Percentiles rank a stretch among this genome's conserved stretches.
phyloP scores from a whole-genome alignment of 805 yeast species.

The Cyberlindnera suaveolens region DNA sequence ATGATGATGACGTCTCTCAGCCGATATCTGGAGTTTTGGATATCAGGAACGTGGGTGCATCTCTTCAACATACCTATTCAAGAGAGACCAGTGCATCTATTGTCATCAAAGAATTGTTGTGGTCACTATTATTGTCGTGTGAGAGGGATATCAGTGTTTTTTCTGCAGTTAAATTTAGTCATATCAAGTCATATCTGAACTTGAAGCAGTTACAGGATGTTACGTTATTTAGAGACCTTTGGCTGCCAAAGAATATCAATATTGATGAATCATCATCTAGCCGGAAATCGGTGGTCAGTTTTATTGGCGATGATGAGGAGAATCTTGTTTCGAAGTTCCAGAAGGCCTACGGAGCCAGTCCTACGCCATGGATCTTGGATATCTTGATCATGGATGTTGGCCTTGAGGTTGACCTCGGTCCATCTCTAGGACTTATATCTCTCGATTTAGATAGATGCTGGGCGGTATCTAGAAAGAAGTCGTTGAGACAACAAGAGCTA shows the following conservation, averaged over 20 bases:
- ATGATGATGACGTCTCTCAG: constrained; percentile 33
- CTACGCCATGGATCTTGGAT: constrained; percentile 71
- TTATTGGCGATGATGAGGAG: constrained; percentile 3
- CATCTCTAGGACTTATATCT: constrained; percentile 65
- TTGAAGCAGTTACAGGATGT: constrained; percentile 85
- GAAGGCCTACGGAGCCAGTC: constrained; percentile 53
- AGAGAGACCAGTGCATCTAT: constrained; percentile 81
- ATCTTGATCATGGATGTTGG: constrained; percentile 45
- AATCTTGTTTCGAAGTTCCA: constrained; percentile 39
- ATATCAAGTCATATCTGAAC: constrained; percentile 58
- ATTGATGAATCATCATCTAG: constrained; percentile 3
- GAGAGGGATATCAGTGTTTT: constrained; percentile 34
- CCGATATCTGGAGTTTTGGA: constrained; percentile 40
- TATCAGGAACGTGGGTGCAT: constrained; percentile 54
- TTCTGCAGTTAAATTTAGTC: constrained; percentile 47
- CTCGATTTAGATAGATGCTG: constrained; percentile 55
- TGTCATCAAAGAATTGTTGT: constrained; percentile 37
- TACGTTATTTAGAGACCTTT: constrained; percentile 73
- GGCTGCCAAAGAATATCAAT: constrained; percentile 45
- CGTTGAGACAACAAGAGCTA: constrained; percentile 67
- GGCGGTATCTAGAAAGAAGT: constrained; percentile 60
- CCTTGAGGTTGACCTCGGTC: constrained; percentile 71
- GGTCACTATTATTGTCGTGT: constrained; percentile 41
- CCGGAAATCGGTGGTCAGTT: constrained; percentile 20
- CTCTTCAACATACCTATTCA: constrained; percentile 86